Conservation (phyloP, 2,329 filamentous ascomycete species). For the Cordyceps pruinosa region DNA sequence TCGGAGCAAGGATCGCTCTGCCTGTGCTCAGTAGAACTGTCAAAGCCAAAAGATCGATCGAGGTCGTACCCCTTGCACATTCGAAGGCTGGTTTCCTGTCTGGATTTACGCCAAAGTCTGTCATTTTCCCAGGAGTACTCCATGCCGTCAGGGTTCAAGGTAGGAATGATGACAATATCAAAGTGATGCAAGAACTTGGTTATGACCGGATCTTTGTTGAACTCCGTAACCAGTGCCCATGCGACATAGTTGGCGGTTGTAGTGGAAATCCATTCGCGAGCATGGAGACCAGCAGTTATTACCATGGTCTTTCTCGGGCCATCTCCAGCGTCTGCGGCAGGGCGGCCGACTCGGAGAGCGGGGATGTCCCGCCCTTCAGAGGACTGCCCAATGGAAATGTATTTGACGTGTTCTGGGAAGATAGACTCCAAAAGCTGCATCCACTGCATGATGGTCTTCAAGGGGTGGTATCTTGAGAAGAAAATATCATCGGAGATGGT, state of each 20-base stretch:
- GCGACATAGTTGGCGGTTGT: conserved; percentile 87
- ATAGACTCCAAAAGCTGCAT: conserved; percentile 84
- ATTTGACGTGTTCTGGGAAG: conserved; percentile 73
- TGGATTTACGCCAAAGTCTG: conserved; percentile 90
- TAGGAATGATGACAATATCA: conserved; percentile 83
- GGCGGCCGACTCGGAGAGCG: conserved; percentile 67
- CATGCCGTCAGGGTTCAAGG: conserved; percentile 89
- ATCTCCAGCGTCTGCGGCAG: conserved; percentile 34
- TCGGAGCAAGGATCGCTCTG: conserved; percentile 81
- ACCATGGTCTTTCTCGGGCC: conserved; percentile 66
- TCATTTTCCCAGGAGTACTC: conserved; percentile 90
- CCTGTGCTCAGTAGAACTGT: conserved; percentile 66
- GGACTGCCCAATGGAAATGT: conserved; percentile 72
- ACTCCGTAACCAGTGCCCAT: conserved; percentile 78
- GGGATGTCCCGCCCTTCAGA: conserved; percentile 83
- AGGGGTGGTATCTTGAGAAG: conserved; percentile 86
- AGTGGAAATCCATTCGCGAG: conserved; percentile 92
- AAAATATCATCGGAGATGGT: conserved; percentile 64
- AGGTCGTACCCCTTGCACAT: conserved; percentile 87
- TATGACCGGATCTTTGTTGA: conserved; percentile 64
- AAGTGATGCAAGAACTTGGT: conserved; percentile 76
- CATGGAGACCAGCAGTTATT: conserved; percentile 81
- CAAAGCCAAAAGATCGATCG: conserved; percentile 77
- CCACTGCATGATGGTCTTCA: conserved; percentile 79
- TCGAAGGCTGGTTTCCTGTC: conserved; percentile 71